Base-by-base conservation (phyloP, 495 filamentous ascomycete genomes). In the Astrothelium subdiscretum region DNA sequence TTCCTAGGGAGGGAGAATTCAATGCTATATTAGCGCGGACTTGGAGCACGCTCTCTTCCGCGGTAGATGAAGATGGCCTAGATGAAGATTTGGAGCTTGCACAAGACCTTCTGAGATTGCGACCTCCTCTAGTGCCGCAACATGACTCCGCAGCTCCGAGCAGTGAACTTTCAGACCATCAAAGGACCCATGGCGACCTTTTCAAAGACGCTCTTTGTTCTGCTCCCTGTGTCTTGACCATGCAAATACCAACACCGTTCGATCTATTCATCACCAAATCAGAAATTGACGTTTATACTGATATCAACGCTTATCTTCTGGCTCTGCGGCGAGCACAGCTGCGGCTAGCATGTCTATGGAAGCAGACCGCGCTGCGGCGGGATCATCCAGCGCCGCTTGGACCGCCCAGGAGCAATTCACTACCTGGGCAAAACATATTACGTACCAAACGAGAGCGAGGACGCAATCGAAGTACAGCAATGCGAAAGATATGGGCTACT, bases 201-300 rank as follows among this genome's bases (percentile, higher is more conserved):
- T 98, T 97, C 70, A 82, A 83, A 31, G 91, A 95, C 65, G 77
- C 96, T 0, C 77, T 97, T 0, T 87, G 97, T 59, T 91, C 92
- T 12, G 82, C 83, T 1, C 83, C 92, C 0, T 87, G 88, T 27
- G 71, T 74, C 0, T 75, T 98, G 32, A 87, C 83, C 1, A 77
- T 92, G 27, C 81, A 87, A 58, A 82, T 96, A 12, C 84, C 80
- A 2, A 86, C 90, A 3, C 92, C 94, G 0, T 72, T 97, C 1
- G 92, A 97, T 66, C 77, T 98, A 1, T 95, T 98, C 69, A 81
- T 98, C 32, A 83, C 86, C 29, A 76, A 79, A 31, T 75, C 84
- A 1, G 91, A 97, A 63, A 74, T 95, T 2, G 80, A 85, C 26
- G 81, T 78, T 0, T 98, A 98, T 68, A 87, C 91, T 0, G 79